Evolutionary conservation across 306 rosid species (phyloP).

Genomic region (Astragalus glycyphyllos): DNA sequence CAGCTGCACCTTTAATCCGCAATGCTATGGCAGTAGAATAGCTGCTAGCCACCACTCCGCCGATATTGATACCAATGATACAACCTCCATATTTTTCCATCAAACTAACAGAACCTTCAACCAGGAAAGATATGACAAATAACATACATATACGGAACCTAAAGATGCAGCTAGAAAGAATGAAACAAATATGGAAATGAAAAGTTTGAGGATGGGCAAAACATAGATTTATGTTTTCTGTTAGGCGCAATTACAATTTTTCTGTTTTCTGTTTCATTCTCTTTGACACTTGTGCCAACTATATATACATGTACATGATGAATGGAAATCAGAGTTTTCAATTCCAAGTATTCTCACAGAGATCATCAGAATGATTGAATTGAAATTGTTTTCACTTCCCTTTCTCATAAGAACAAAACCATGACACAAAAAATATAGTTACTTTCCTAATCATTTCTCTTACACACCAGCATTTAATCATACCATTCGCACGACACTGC

Average conservation of each 20-base stretch:
- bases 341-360: neutral
- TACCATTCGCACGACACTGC: neutral
- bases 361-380: neutral
- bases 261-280: too few species aligned
- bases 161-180: neutral
- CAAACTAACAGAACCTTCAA: constrained; percentile 11
- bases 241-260: too few species aligned
- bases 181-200: constrained; percentile 5
- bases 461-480: neutral
- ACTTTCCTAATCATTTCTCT: neutral
- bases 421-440: neutral
- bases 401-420: constrained; percentile 2
- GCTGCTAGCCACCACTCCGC: too few species aligned
- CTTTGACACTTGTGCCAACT: too few species aligned
- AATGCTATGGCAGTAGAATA: too few species aligned
- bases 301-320: too few species aligned
- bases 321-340: too few species aligned
- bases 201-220: neutral
- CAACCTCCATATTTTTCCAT: neutral
- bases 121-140: constrained; percentile 5
- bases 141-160: neutral
- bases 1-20: too few species aligned
- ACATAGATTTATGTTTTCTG: neutral
- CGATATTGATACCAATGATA: neutral
- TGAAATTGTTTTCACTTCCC: neutral